Percentiles rank a stretch among this genome's conserved stretches.
These are phyloP conservation scores for Penicillium sp. DNA, from an alignment of 2,329 filamentous ascomycete genomes.

Conservation along the genomic window DNA sequence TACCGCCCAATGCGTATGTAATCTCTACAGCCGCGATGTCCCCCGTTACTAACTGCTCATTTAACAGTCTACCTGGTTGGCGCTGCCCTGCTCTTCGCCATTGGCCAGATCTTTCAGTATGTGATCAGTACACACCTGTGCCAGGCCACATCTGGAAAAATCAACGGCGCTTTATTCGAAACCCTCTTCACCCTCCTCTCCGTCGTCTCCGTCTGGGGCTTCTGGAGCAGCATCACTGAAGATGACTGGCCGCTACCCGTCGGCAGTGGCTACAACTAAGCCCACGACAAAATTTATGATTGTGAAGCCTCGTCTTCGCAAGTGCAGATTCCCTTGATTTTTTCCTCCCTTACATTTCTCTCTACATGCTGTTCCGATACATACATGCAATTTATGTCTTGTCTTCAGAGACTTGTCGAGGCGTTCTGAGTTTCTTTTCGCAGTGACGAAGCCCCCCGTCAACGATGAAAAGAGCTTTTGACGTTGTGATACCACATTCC, in stretches of 20 bases:
- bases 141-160: slow-evolving; percentile 76
- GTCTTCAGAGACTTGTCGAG: slow-evolving; percentile 5
- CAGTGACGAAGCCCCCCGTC: slow-evolving; percentile 16
- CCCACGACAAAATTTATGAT: neutral
- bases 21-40: neutral
- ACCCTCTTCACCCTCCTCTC: slow-evolving; percentile 87
- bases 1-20: slow-evolving; percentile 79
- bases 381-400: slow-evolving; percentile 14
- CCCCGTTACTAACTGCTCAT: slow-evolving; percentile 10
- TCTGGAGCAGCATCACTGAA: slow-evolving; percentile 99
- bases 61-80: slow-evolving; percentile 68
- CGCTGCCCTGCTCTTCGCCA: slow-evolving; percentile 79
- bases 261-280: slow-evolving; percentile 35
- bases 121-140: slow-evolving; percentile 90
- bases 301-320: slow-evolving; percentile 7
- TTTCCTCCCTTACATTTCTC: neutral
- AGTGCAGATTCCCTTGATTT: slow-evolving; percentile 3
- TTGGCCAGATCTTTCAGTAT: slow-evolving; percentile 96
- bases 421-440: slow-evolving; percentile 10
- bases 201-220: slow-evolving; percentile 83
- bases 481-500: slow-evolving; percentile 30
- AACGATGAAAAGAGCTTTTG: slow-evolving; percentile 19
- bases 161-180: slow-evolving; percentile 91
- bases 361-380: slow-evolving; percentile 13
- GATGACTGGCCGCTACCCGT: slow-evolving; percentile 83